Base-by-base conservation (phyloP, 2,329 filamentous ascomycete genomes). In the Hansfordia pulvinata region DNA sequence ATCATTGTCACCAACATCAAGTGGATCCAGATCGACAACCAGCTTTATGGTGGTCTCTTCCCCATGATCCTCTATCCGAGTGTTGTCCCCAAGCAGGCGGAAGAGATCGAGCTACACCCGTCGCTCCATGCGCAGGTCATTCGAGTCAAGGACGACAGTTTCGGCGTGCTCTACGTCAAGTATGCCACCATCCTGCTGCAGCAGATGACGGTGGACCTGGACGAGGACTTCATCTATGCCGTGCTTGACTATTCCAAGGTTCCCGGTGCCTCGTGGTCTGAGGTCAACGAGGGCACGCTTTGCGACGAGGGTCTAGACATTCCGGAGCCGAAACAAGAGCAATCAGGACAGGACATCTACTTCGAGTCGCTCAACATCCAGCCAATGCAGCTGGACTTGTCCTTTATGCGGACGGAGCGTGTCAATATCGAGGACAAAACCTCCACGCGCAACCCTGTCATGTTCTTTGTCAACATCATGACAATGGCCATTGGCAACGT, bases 401-500 rank as follows among this genome's bases (percentile, higher is more conserved):
- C 90, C 1, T 94, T 98, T 46, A 92, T 98, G 51, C 78, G 90
- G 12, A 98, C 90, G 1, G 90, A 98, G 51, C 75, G 85, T 8
- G 80, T 98, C 56, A 98, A 98, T 37, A 88, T 83, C 3, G 88
- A 96, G 49, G 86, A 96, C 50, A 92, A 90, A 40, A 80, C 85
- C 24, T 84, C 83, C 10, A 84, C 84, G 2, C 75, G 72, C 21
- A 98, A 93, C 46, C 92, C 92, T 1, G 67, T 98, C 50, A 96
- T 96, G 86, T 98, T 96, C 59, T 86, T 94, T 48, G 76, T 96
- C 50, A 96, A 98, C 46, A 83, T 96, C 39, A 76, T 98, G 62
- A 96, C 92, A 1, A 98, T 98, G 90, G 93, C 90, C 10, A 90
- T 98, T 43, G 90, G 90, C 36, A 98, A 98, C 43, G 84, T 98